phyloP scores from a whole-genome alignment of 2,329 filamentous ascomycete species.

The Colletotrichum tropicale region DNA sequence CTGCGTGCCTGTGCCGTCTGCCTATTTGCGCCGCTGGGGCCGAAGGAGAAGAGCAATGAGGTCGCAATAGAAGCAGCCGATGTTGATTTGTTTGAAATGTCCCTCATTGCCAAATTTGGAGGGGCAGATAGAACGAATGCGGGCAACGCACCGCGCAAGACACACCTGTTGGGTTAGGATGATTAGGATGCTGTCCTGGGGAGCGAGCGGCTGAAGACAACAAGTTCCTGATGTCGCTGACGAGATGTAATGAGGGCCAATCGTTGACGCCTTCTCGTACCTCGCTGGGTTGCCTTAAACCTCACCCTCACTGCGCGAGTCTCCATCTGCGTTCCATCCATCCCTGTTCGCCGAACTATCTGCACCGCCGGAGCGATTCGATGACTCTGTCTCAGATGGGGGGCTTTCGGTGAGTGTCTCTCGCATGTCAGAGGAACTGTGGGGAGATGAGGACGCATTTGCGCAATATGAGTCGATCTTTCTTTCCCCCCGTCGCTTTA shows the following conservation, averaged over 20 bases:
- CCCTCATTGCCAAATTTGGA: background rate
- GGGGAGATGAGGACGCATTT: background rate
- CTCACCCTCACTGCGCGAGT: background rate
- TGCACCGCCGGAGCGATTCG: background rate
- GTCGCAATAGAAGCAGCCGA: background rate
- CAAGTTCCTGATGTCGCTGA: background rate
- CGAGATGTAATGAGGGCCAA: background rate
- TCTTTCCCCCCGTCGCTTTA: background rate
- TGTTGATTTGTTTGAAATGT: background rate
- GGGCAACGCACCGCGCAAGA: background rate
- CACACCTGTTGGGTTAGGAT: background rate
- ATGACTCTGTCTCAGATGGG: conserved; percentile 8
- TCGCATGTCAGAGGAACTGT: background rate
- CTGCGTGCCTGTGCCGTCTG: conserved; percentile 6
- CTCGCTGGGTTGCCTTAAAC: background rate
- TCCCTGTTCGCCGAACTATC: background rate
- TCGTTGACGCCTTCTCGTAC: background rate
- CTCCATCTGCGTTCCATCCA: background rate
- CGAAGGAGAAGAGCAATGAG: background rate
- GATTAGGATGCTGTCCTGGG: background rate
- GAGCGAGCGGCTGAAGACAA: background rate
- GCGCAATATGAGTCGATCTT: background rate
- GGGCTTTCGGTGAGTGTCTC: conserved; percentile 3
- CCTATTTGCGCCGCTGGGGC: background rate
- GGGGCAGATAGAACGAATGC: background rate